Conservation (phyloP, 208 protist genomes). For the Crithidia bombi region DNA sequence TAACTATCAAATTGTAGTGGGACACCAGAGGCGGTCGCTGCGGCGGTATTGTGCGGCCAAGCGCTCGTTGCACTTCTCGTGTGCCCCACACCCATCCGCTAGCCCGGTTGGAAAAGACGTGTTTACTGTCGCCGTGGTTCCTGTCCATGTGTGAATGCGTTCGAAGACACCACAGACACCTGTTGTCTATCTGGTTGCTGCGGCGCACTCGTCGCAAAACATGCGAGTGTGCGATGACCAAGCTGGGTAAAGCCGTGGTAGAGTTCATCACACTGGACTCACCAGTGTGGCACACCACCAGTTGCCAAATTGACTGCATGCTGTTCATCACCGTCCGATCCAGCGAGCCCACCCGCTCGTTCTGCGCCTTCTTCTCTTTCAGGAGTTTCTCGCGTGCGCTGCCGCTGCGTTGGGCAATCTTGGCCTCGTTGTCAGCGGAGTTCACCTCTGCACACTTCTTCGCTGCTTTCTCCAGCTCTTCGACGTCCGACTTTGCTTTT, state of each 20-base stretch:
- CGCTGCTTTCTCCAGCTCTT: constrained; percentile 1
- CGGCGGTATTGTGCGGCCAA: not conserved
- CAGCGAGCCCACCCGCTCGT: not conserved
- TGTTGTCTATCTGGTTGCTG: too few relatives aligned
- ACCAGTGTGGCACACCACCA: constrained; percentile 3
- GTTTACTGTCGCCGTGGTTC: too few relatives aligned
- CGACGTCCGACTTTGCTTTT: not conserved
- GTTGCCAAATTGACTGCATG: not conserved
- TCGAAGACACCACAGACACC: too few relatives aligned
- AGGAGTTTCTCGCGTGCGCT: not conserved
- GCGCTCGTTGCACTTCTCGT: not conserved
- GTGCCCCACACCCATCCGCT: not conserved
- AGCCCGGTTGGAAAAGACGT: too few relatives aligned
- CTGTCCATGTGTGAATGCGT: too few relatives aligned
- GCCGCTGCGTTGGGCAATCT: constrained; percentile 5
- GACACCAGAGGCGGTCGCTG: not conserved
- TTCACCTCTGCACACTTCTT: not conserved
- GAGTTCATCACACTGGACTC: not conserved
- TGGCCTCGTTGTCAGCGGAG: not conserved
- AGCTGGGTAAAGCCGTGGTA: not conserved
- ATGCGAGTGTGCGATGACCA: not conserved
- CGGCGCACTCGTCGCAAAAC: not conserved
- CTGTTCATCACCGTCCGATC: constrained; percentile 2
- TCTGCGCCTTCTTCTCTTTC: not conserved
- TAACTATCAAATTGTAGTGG: constrained; percentile 1